Evolutionary conservation across 805 yeast species (phyloP), one percentile per base, ranked within the genome.

Genomic region (Blastobotrys chiropterorum): DNA sequence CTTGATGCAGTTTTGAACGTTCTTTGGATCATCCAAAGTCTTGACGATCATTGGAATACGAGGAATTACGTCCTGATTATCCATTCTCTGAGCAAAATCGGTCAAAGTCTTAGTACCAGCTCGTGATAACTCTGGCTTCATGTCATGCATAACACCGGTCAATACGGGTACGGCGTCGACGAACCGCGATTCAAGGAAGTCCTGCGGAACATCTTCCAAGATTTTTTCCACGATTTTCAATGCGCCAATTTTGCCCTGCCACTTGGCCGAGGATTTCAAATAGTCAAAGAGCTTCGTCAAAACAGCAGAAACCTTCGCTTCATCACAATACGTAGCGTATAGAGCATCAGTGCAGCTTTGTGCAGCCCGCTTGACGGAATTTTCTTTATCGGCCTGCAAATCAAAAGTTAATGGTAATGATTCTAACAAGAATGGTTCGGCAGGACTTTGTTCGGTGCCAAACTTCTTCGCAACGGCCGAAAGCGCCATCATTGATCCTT

Each of bases 51-150:
- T 68, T 58, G 89, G 90, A 64, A 81, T 84, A 67, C 96, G 86
- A 60, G 94, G 90, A 49, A 83, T 80, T 63, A 92, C 79, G 74
- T 92, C 99, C 70, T 90, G 82, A 72, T 94, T 94, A 70, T 94
- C 99, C 61, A 94, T 76, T 46, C 88, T 85, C 60, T 81, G 79
- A 56, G 90, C 95, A 60, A 83, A 88, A 52, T 76, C 77, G 44
- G 78, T 76, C 68, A 90, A 75, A 14, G 88, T 78, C 61, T 79
- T 78, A 60, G 82, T 72, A 59, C 97, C 98, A 53, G 81, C 88
- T 61, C 85, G 83, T 22, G 97, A 90, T 52, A 94, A 77, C 71
- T 92, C 99, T 1, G 97, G 97, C 74, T 92, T 92, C 79, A 94
- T 89, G 68, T 92, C 99, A 52, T 95, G 92, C 58, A 96, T 81